These are phyloP conservation scores for Glycine soja DNA, from an alignment of 306 rosid genomes.

Conservation along the genomic window DNA sequence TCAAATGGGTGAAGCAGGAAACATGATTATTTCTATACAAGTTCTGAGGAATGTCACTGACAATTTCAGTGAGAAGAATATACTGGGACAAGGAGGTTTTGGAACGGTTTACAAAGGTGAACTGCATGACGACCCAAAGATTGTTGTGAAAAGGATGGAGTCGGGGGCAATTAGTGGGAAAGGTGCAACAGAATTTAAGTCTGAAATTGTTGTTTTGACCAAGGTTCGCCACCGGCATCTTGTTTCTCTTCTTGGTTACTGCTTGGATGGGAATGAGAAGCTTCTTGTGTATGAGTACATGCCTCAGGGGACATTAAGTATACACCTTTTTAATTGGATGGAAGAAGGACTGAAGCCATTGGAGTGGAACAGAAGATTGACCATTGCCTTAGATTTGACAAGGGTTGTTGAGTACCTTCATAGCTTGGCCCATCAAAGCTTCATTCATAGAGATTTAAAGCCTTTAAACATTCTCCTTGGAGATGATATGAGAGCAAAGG, in stretches of 20 bases:
- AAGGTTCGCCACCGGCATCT: conserved; percentile 24
- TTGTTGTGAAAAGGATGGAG: background rate
- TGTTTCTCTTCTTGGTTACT: conserved; percentile 18
- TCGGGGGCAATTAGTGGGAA: background rate
- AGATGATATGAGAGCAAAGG: conserved; percentile 14
- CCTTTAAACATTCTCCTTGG: conserved; percentile 19
- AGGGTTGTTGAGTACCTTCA: conserved; percentile 9
- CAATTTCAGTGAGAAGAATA: background rate
- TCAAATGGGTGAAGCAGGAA: conserved; percentile 84
- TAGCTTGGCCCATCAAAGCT: conserved; percentile 15
- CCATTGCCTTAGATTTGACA: conserved; percentile 8
- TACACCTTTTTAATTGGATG: conserved; percentile 3
- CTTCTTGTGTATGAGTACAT: conserved; percentile 11
- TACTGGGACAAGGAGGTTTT: conserved; percentile 17
- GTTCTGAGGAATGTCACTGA: conserved; percentile 3
- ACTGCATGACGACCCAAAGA: conserved; percentile 6
- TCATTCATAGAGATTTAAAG: conserved; percentile 3
- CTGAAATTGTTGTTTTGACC: conserved; percentile 12
- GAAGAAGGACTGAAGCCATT: conserved; percentile 14
- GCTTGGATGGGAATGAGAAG: conserved; percentile 9
- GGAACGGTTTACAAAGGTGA: background rate
- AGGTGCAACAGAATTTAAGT: background rate
- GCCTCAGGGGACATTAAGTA: conserved; percentile 5
- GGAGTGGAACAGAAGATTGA: conserved; percentile 11
- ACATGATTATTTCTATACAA: conserved; percentile 58